Evolutionary conservation across 192 early-diverging fungal species (phyloP), one percentile per base, ranked within the genome.

Genomic region (Podila epicladia): DNA sequence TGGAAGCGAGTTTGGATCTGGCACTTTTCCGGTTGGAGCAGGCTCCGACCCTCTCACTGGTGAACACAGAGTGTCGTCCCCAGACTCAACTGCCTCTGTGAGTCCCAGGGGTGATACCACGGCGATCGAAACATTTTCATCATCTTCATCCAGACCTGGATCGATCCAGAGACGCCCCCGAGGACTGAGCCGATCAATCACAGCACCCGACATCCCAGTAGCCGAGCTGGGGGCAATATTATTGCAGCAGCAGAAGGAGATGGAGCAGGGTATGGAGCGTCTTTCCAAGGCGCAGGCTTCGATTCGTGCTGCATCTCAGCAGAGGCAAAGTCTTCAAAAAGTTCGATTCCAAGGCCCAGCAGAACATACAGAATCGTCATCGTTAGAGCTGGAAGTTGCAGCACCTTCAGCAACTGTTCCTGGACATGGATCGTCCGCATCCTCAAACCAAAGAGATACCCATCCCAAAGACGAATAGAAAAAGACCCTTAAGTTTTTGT

Each of bases 151-250:
- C 48, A 64, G 69, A 13, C 69, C 69, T 3, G 65, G 71, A 0
- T 68, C 69, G 17, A 45, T 79, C 17, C 61, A 58, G 7, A 71
- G 75, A 45, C 58, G 77, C 28, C 77, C 77, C 3, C 57, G 77
- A 31, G 77, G 71, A 65, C 67, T 58, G 11, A 72, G 70, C 59
- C 60, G 77, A 60, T 72, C 77, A 37, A 80, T 80, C 53, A 80
- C 77, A 7, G 60, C 77, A 9, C 71, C 77, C 1, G 77, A 80
- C 63, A 55, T 80, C 19, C 77, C 77, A 22, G 71, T 80, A n/a
- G 71, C 77, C n/a, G 77, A 80, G n/a, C 20, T 80, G 31, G 71
- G 77, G 0, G 71, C 77, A 0, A 73, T 80, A n/a, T 48, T 80
- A n/a, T 24, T 73, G 55, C 77, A 80, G 37, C 77, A 80, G 37